A percentile compares a stretch with the other conserved stretches of the same genome.
Evolutionary conservation across 257 asterid species (phyloP).

Genomic region (Fraxinus pennsylvanica): DNA sequence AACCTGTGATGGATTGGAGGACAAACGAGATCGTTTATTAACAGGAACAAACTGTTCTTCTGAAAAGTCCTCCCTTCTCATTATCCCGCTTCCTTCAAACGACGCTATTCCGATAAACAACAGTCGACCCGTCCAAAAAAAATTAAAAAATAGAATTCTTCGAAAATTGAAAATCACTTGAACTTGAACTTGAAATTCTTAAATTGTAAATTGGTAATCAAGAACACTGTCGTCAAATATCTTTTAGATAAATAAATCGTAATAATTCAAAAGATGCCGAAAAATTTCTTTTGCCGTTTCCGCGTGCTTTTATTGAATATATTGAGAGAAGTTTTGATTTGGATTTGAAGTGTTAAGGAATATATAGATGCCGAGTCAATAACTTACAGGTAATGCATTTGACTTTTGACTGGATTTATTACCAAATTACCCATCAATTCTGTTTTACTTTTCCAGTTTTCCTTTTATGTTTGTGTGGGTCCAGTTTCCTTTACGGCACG

Average conservation of each 20-base stretch:
- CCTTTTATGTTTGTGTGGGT: neutral
- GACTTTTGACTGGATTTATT: neutral
- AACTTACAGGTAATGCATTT: neutral
- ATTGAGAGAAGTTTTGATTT: neutral
- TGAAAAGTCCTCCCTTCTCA: constrained; percentile 32
- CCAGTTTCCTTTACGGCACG: neutral
- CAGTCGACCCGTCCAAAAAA: constrained; percentile 27
- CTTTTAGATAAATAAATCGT: neutral
- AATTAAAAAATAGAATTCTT: neutral
- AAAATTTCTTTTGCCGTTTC: neutral
- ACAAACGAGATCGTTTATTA: constrained; percentile 38
- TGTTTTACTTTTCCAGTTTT: no score
- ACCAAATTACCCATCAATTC: no score
- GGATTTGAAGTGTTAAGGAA: neutral
- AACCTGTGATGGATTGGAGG: constrained; percentile 31
- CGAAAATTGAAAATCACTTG: neutral
- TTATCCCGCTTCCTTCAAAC: constrained; percentile 23
- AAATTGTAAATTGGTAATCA: neutral
- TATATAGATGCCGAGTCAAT: neutral
- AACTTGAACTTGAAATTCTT: neutral
- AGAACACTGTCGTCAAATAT: neutral
- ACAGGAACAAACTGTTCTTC: constrained; percentile 40
- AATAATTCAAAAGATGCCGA: neutral
- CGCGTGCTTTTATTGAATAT: neutral
- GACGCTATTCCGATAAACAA: constrained; percentile 16